phyloP scores from a whole-genome alignment of 305 asterid genomes.

The Rubia tinctorum region DNA sequence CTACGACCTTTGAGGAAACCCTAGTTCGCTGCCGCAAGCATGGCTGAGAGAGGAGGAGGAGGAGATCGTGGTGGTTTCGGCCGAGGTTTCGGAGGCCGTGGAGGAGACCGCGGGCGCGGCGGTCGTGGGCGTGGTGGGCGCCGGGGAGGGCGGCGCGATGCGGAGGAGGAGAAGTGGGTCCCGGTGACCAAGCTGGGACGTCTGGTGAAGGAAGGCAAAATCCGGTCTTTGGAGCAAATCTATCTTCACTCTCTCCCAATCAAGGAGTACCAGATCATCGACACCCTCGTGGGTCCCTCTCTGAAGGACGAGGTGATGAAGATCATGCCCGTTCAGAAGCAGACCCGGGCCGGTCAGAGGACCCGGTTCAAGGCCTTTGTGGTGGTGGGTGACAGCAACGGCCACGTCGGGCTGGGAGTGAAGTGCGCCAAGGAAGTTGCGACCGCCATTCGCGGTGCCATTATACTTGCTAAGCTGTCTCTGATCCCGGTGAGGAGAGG shows the following conservation, averaged over 20 bases:
- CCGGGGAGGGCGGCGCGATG: slow-evolving; percentile 33
- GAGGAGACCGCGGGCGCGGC: slow-evolving; percentile 22
- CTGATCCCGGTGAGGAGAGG: slow-evolving; percentile 41
- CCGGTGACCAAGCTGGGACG: slow-evolving; percentile 36
- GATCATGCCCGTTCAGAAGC: slow-evolving; percentile 41
- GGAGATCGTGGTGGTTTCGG: slow-evolving; percentile 36
- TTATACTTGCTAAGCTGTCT: slow-evolving; percentile 34
- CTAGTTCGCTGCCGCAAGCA: slow-evolving; percentile 9
- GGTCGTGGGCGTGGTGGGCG: slow-evolving; percentile 31
- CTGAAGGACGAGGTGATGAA: slow-evolving; percentile 42
- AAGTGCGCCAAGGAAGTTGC: slow-evolving; percentile 45
- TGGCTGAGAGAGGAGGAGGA: slow-evolving; percentile 40
- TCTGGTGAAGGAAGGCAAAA: slow-evolving; percentile 27
- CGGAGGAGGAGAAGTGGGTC: slow-evolving; percentile 37
- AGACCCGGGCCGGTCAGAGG: slow-evolving; percentile 40
- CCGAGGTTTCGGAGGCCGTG: slow-evolving; percentile 34
- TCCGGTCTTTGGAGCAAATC: slow-evolving; percentile 28
- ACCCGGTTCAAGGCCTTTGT: slow-evolving; percentile 39
- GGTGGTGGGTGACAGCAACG: slow-evolving; percentile 35
- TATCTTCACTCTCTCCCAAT: slow-evolving; percentile 37
- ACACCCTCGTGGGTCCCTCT: slow-evolving; percentile 29
- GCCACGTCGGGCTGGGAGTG: slow-evolving; percentile 38
- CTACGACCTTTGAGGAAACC: not conserved
- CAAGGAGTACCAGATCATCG: slow-evolving; percentile 37
- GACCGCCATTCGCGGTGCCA: slow-evolving; percentile 34